Base-by-base conservation (phyloP, 2,329 filamentous ascomycete species). In the Didymellaceae sp. region DNA sequence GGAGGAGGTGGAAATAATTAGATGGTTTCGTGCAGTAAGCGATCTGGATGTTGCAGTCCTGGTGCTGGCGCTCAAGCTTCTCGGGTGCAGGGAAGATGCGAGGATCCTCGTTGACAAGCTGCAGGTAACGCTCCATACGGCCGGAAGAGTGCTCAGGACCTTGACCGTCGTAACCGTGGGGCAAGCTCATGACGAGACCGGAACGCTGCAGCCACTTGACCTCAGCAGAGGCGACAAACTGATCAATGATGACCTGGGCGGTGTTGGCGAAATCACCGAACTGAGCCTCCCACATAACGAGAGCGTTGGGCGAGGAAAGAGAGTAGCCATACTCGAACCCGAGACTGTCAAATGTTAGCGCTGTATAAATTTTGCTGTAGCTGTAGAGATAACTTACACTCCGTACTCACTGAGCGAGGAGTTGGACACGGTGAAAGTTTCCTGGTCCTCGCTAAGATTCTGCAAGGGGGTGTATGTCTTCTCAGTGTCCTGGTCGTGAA, bases 201-300 rank as follows among this genome's bases (percentile, higher is more conserved):
- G 92, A 96, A 76, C 94, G 88, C 81, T 99, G 94, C 78, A 97
- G 88, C 94, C 94, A 99, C 80, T 99, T 99, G 60, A 90, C 87
- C 79, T 99, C 94, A 72, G 94, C 94, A 56, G 94, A 97, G 41
- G 94, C 93, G 66, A 99, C 88, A 78, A 99, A 99, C 78, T 99
- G 94, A 75, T 99, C 94, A 70, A 99, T 95, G 76, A 99, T 95
- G 75, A 91, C 96, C 78, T 99, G 94, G 33, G 94, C 93, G 71
- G 97, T 99, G 84, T 99, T 99, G 82, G 94, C 94, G 69, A 99
- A 99, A 77, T 99, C 94, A 82, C 94, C 94, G 70, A 99, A 99
- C 77, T 99, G 94, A 28, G 94, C 94, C 79, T 99, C 94, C 94
- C 94, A 99, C 86, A 99, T 96, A 65, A 99, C 93, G 20, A 99